phyloP scores from a whole-genome alignment of 2,329 filamentous ascomycete genomes.

The Cryphonectria naterciae region DNA sequence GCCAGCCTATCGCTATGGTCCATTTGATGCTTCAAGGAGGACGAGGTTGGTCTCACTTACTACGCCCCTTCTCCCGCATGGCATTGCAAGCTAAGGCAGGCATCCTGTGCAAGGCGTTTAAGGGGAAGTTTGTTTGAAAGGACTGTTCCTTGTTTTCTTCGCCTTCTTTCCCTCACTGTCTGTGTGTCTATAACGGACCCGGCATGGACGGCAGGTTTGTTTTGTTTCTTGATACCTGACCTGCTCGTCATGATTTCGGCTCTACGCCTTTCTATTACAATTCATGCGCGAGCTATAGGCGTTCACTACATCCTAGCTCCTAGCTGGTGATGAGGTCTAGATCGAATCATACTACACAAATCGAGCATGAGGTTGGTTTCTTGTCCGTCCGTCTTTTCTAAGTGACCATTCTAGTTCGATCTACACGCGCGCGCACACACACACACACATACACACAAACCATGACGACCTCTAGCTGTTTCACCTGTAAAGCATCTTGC shows the following conservation, averaged over 20 bases:
- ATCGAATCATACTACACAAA: background rate
- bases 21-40: background rate
- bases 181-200: background rate
- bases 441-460: no score
- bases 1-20: background rate
- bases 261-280: background rate
- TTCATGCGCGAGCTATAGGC: background rate
- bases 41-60: background rate
- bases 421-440: no score
- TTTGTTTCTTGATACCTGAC: background rate
- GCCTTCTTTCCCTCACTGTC: no score
- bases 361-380: background rate
- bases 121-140: background rate
- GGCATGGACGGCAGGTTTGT: background rate
- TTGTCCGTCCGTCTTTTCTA: no score
- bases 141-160: background rate
- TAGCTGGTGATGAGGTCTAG: background rate
- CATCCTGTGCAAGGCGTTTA: conserved; percentile 19
- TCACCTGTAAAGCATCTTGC: no score
- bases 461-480: no score
- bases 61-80: background rate
- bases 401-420: no score
- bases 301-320: background rate
- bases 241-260: background rate
- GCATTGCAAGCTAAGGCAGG: background rate